Percentiles rank a stretch among this genome's conserved stretches.
Evolutionary conservation across 176 grass and related monocot species (phyloP).

Genomic region (Lolium perenne): DNA sequence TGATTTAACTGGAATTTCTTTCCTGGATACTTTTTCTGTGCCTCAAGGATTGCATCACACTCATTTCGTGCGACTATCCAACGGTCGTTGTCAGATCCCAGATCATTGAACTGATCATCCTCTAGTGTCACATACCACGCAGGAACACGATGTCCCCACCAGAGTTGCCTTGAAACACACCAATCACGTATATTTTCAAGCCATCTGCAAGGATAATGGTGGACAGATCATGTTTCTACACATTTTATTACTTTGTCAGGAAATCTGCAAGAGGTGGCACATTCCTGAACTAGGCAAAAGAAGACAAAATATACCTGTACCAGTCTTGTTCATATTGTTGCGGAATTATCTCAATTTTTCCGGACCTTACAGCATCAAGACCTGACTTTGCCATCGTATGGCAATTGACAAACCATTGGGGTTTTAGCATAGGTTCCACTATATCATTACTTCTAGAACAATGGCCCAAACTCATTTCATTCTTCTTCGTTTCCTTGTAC

Average conservation of each 20-base stretch:
- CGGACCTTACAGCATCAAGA: constrained; percentile 79
- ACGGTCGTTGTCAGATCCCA: constrained; percentile 68
- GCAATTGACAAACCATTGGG: constrained; percentile 93
- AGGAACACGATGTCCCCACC: constrained; percentile 92
- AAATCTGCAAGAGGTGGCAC: constrained; percentile 4
- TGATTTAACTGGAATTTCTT: constrained; percentile 65
- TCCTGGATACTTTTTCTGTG: constrained; percentile 66
- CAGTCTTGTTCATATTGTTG: constrained; percentile 95
- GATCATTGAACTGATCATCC: constrained; percentile 64
- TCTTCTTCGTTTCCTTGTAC: constrained; percentile 85
- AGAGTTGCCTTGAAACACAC: constrained; percentile 92
- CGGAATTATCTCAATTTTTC: constrained; percentile 91
- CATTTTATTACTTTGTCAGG: neutral
- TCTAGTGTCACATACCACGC: constrained; percentile 84
- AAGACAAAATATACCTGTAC: constrained; percentile 64
- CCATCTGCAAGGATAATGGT: constrained; percentile 64
- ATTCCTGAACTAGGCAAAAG: constrained; percentile 4
- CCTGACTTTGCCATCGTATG: constrained; percentile 77
- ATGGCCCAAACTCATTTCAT: constrained; percentile 91
- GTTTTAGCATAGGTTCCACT: constrained; percentile 85
- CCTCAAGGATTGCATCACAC: constrained; percentile 61
- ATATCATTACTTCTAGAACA: constrained; percentile 93
- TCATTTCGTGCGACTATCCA: constrained; percentile 96
- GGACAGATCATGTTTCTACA: constrained; percentile 5
- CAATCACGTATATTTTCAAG: constrained; percentile 93